Percentiles rank a stretch among this genome's conserved stretches.
phyloP scores from a whole-genome alignment of 2,329 filamentous ascomycete genomes.

The Phaeosphaeriaceae sp. region DNA sequence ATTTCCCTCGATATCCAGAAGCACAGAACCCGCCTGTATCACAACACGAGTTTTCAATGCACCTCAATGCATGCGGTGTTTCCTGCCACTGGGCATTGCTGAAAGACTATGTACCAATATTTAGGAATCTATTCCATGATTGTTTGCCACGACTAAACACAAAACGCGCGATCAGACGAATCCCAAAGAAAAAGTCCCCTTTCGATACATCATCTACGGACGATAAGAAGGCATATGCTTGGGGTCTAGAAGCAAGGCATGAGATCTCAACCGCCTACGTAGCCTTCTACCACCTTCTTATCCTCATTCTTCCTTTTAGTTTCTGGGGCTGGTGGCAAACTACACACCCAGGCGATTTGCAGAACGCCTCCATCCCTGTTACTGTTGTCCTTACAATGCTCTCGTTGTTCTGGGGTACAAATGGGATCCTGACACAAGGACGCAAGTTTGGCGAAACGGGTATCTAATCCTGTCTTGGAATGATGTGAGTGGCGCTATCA shows the following conservation, averaged over 20 bases:
- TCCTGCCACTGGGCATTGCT: too few relatives aligned
- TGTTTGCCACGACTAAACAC: conserved; percentile 6
- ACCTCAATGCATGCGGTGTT: too few relatives aligned
- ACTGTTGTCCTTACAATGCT: conserved; percentile 1
- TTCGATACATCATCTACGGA: not conserved
- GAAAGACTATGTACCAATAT: too few relatives aligned
- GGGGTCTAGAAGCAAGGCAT: conserved; percentile 8
- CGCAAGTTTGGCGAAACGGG: too few relatives aligned
- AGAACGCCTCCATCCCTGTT: conserved; percentile 4
- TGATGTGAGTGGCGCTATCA: too few relatives aligned
- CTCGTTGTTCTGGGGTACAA: conserved; percentile 5
- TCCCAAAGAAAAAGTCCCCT: conserved; percentile 5
- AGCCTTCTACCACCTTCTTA: conserved; percentile 6
- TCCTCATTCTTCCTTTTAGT: conserved; percentile 2
- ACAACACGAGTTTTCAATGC: too few relatives aligned
- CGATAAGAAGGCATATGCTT: conserved; percentile 4
- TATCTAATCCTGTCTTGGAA: too few relatives aligned
- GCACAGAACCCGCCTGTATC: too few relatives aligned
- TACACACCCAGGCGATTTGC: conserved; percentile 5
- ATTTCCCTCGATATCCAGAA: too few relatives aligned
- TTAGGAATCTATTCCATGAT: too few relatives aligned
- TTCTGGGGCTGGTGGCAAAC: conserved; percentile 7
- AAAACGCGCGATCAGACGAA: not conserved
- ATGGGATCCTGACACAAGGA: conserved; percentile 3
- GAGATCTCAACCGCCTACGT: conserved; percentile 3